phyloP scores from a whole-genome alignment of 2,329 filamentous ascomycete genomes.

The Colletotrichum plurivorum region DNA sequence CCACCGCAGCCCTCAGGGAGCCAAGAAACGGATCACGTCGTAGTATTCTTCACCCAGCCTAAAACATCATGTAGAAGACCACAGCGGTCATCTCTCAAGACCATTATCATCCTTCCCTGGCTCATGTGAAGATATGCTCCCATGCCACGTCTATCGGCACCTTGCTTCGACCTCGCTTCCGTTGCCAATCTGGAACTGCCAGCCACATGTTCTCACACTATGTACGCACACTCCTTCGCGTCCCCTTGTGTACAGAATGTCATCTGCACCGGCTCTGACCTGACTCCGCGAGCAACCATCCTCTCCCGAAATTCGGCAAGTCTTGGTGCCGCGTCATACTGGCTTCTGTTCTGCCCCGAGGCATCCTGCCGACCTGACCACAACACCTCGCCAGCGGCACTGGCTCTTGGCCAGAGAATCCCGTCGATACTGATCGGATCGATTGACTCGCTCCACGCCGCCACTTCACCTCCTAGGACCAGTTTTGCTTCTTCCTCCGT shows the following conservation, averaged over 20 bases:
- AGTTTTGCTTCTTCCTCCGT: constrained; percentile 73
- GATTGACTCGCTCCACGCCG: constrained; percentile 85
- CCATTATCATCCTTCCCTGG: too few relatives aligned
- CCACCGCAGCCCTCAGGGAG: too few relatives aligned
- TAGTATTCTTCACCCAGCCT: too few relatives aligned
- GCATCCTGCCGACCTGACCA: constrained; percentile 82
- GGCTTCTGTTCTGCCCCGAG: constrained; percentile 77
- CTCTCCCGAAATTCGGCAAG: constrained; percentile 84
- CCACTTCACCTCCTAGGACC: constrained; percentile 85
- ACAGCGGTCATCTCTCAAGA: too few relatives aligned
- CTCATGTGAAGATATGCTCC: too few relatives aligned
- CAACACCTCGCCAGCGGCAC: constrained; percentile 82
- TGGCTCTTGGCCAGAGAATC: constrained; percentile 83
- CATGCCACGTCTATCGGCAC: too few relatives aligned
- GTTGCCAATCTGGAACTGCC: neutral
- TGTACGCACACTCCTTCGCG: constrained; percentile 43
- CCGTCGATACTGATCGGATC: constrained; percentile 82
- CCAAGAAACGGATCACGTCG: too few relatives aligned
- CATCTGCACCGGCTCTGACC: constrained; percentile 78
- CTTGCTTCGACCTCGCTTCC: too few relatives aligned
- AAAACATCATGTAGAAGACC: too few relatives aligned
- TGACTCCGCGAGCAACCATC: constrained; percentile 77
- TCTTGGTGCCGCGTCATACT: constrained; percentile 77
- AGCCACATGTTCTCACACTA: constrained; percentile 4
- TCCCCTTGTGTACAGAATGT: constrained; percentile 77